Evolutionary conservation across 768 basidiomycete species (phyloP).

Genomic region (Suillus plorans): DNA sequence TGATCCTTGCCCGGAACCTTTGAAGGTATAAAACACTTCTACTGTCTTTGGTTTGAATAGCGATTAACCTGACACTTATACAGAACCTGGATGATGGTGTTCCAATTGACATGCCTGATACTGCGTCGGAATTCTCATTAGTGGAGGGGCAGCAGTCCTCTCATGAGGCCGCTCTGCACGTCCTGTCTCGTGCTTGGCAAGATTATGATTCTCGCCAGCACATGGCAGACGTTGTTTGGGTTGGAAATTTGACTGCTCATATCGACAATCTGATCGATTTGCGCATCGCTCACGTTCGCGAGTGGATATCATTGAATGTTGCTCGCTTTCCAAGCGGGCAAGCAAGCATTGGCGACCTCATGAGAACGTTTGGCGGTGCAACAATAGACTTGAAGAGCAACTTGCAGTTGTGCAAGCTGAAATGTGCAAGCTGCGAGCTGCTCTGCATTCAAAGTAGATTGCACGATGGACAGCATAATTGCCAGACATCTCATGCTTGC

Average conservation of each 20-base stretch:
- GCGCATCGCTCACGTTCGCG: constrained; percentile 47
- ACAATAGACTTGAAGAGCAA: constrained; percentile 46
- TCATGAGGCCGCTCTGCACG: background rate
- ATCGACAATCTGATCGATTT: constrained; percentile 40
- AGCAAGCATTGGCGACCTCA: constrained; percentile 45
- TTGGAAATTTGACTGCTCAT: constrained; percentile 34
- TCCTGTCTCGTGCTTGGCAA: constrained; percentile 32
- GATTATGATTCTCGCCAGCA: constrained; percentile 31
- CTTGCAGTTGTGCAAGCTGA: constrained; percentile 48
- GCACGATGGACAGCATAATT: constrained; percentile 50
- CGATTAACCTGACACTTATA: background rate
- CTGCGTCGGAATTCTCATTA: constrained; percentile 36
- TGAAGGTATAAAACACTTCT: constrained; percentile 41
- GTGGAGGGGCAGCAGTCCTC: background rate
- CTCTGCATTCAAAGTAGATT: constrained; percentile 44
- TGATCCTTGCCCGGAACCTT: constrained; percentile 44
- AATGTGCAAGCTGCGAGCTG: constrained; percentile 49
- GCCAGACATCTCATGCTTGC: constrained; percentile 51
- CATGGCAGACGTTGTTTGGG: constrained; percentile 43
- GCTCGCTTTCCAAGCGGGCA: constrained; percentile 44
- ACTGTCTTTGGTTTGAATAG: background rate
- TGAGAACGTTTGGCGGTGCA: constrained; percentile 41
- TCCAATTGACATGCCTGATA: constrained; percentile 38
- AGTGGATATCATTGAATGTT: constrained; percentile 53
- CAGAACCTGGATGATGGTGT: constrained; percentile 56